Percentiles rank a stretch among this genome's conserved stretches.
These are phyloP conservation scores for Calophaca sinica DNA, from an alignment of 306 rosid species.

Conservation along the genomic window DNA sequence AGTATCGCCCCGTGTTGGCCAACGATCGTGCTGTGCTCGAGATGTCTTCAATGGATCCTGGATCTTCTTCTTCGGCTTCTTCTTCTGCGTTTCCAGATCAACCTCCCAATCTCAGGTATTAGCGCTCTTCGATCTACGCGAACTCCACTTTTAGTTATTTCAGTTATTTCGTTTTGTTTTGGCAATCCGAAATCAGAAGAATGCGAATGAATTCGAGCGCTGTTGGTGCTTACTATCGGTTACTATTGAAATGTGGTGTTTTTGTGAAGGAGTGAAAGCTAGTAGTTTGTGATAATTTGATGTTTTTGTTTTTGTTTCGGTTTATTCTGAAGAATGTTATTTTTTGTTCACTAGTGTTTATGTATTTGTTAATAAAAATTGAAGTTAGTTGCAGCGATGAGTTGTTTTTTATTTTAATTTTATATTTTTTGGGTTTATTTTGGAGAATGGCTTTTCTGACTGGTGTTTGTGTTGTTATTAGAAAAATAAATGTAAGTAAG, in stretches of 20 bases:
- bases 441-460: conserved; percentile 14
- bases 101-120: conserved; percentile 70
- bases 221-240: neutral
- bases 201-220: neutral
- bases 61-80: conserved; percentile 77
- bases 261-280: neutral
- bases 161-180: conserved; percentile 6
- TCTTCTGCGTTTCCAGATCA: conserved; percentile 56
- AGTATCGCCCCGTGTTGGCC: conserved; percentile 90
- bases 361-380: neutral
- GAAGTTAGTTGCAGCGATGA: neutral
- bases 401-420: neutral
- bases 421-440: neutral
- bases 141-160: neutral
- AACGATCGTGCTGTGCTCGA: conserved; percentile 97
- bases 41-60: conserved; percentile 94
- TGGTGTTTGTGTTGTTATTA: conserved; percentile 48
- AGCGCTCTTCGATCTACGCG: neutral
- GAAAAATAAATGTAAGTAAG: conserved; percentile 67
- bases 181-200: neutral
- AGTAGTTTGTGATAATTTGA: neutral
- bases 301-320: neutral
- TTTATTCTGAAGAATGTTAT: neutral
- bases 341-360: neutral
- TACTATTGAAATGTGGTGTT: conserved; percentile 1